A percentile compares a stretch with the other conserved stretches of the same genome.
Conservation (phyloP, 306 rosid genomes). For the Dicorynia guianensis region DNA sequence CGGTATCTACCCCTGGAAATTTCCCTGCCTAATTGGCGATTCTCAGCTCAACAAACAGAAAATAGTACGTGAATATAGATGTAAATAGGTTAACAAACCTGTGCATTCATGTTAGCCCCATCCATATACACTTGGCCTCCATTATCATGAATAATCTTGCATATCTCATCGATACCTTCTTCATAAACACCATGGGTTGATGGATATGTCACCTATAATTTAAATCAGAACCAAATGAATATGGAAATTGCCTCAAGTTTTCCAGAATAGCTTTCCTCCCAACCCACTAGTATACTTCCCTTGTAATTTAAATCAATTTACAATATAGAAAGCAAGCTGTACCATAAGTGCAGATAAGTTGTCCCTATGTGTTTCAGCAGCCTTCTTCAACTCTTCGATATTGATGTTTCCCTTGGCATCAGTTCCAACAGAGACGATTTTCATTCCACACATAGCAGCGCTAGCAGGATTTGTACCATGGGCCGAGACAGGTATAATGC, state of each 20-base stretch:
- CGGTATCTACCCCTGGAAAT: conserved; percentile 1
- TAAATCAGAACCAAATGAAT: conserved; percentile 43
- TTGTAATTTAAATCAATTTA: conserved; percentile 12
- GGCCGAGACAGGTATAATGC: conserved; percentile 97
- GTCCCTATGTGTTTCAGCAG: conserved; percentile 88
- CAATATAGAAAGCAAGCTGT: conserved; percentile 35
- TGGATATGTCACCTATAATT: conserved; percentile 93
- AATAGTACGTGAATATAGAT: conserved; percentile 21
- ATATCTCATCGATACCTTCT: conserved; percentile 98
- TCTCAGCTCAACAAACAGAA: background rate
- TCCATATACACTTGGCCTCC: conserved; percentile 99
- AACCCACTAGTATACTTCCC: conserved; percentile 1
- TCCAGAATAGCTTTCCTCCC: background rate
- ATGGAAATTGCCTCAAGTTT: conserved; percentile 13
- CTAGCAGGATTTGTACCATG: conserved; percentile 99
- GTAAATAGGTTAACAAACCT: conserved; percentile 57
- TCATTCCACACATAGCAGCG: conserved; percentile 99
- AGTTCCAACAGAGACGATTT: conserved; percentile 94
- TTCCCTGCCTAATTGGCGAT: background rate
- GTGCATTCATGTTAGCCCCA: conserved; percentile 99
- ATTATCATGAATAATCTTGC: conserved; percentile 95
- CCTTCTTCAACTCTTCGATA: conserved; percentile 87
- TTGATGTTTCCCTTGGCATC: conserved; percentile 99
- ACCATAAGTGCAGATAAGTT: conserved; percentile 94
- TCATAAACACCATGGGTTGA: conserved; percentile 98